Evolutionary conservation across 176 grass and related monocot species (phyloP), one percentile per base, ranked within the genome.

Genomic region (Paspalum notatum): DNA sequence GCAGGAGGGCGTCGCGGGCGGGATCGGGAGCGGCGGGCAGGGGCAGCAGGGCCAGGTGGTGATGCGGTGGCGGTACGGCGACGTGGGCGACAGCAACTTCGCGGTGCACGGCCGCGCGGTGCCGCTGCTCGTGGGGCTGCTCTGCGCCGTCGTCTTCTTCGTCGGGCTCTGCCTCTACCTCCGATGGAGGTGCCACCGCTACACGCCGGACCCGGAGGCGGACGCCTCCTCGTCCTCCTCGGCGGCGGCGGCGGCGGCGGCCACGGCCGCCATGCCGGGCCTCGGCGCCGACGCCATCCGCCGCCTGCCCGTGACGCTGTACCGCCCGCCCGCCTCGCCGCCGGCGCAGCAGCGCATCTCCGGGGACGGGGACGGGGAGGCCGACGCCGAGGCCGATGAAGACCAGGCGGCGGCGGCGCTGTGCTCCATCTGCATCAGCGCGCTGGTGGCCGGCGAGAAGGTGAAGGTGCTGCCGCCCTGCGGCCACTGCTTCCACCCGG

Each of bases 341-440:
- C 4, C 44, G 3, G 3, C 32, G 32, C 32, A 32, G 32, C 32
- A 3, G 17, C 44, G 12, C 16, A 1, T 22, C 12, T 0, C 9
- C 10, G 63, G 6, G 8, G 1, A 52, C 4, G 49, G 12, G 18
- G 3, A 15, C 6, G 58, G 37, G 6, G 16, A 0, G 10, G 72
- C 21, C 16, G 80, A 8, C 7, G 73, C n/a, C 6, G 42, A 65
- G 0, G 54, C 0, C 45, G 45, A 50, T 45, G 14, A 50, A 0
- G 27, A 63, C 5, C 12, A 47, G 6, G 44, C 22, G 22, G 45
- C 59, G 55, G 87, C 78, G 48, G 86, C 65, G 37, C 69, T 83
- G 82, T 97, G 94, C 80, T 93, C 91, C 2, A 93, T 97, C 39
- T 98, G 95, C 79, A 86, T 98, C 71, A 84, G 80, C 61, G 79